Percentiles rank a stretch among this genome's conserved stretches.
Conservation (phyloP, 495 filamentous ascomycete species). For the Penicilliopsis zonata region DNA sequence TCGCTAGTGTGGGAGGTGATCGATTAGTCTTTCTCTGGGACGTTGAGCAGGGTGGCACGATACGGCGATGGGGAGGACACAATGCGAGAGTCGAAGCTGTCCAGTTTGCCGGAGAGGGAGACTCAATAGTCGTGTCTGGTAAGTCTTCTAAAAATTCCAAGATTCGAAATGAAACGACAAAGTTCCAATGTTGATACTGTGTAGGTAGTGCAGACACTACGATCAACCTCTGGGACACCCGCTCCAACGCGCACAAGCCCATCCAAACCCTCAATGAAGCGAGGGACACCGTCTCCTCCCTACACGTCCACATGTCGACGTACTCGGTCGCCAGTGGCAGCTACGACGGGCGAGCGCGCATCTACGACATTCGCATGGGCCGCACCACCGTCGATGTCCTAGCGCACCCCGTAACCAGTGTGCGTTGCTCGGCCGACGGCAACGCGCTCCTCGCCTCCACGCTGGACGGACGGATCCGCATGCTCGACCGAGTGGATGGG, state of each 20-base stretch:
- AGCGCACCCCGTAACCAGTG: conserved; percentile 46
- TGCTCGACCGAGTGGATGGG: conserved; percentile 73
- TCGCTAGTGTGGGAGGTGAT: conserved; percentile 78
- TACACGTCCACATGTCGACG: conserved; percentile 36
- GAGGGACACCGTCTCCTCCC: conserved; percentile 55
- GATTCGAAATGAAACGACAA: background rate
- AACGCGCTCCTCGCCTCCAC: conserved; percentile 63
- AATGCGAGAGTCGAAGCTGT: conserved; percentile 62
- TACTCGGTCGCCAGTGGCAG: conserved; percentile 48
- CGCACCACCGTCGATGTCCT: conserved; percentile 58
- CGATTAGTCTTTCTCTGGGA: conserved; percentile 89
- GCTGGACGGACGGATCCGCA: conserved; percentile 62
- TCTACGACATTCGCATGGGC: conserved; percentile 84
- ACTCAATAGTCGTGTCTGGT: conserved; percentile 55
- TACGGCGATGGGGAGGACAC: conserved; percentile 66
- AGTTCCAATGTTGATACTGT: background rate
- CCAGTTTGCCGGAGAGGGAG: conserved; percentile 60
- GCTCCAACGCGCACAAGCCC: conserved; percentile 48
- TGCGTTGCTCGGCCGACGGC: conserved; percentile 57
- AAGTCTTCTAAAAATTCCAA: conserved; percentile 6
- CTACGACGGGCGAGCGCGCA: conserved; percentile 74
- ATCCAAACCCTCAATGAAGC: conserved; percentile 73
- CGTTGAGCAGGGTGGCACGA: conserved; percentile 62
- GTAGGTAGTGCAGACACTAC: conserved; percentile 68
- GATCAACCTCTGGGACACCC: conserved; percentile 77